These are phyloP conservation scores for Coniochaeta sp. DNA, from an alignment of 2,329 filamentous ascomycete genomes.

Conservation along the genomic window DNA sequence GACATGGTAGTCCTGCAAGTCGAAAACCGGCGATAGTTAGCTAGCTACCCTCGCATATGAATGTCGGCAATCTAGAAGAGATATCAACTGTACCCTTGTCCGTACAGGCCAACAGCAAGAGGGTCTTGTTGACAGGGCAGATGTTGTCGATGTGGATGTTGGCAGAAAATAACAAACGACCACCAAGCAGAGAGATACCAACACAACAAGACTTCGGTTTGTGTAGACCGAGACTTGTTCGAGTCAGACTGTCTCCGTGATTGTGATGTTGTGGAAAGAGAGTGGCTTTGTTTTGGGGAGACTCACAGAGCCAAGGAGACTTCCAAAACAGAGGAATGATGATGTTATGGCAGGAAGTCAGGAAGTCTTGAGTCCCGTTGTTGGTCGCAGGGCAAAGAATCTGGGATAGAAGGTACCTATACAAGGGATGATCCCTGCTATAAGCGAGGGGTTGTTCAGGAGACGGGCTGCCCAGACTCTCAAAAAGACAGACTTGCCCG, in stretches of 20 bases:
- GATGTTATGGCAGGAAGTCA: slow-evolving; percentile 12
- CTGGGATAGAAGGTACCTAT: slow-evolving; percentile 11
- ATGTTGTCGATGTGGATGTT: neutral
- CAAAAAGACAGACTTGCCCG: too few species aligned
- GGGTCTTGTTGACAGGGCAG: neutral
- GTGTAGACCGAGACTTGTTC: neutral
- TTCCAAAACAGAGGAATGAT: neutral
- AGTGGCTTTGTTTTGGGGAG: neutral
- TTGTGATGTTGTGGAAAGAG: neutral
- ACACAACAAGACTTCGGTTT: neutral
- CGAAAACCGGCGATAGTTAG: slow-evolving; percentile 13
- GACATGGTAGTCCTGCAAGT: slow-evolving; percentile 43
- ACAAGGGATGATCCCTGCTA: slow-evolving; percentile 10
- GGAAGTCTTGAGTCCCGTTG: too few species aligned
- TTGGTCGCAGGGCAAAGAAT: slow-evolving; percentile 7
- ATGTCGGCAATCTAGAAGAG: neutral
- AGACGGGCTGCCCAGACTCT: slow-evolving; percentile 13
- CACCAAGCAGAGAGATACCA: neutral
- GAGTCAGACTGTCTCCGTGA: neutral
- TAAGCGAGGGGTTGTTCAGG: slow-evolving; percentile 19
- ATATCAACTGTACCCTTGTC: slow-evolving; percentile 11
- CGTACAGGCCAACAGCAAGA: slow-evolving; percentile 1
- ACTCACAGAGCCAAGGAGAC: neutral
- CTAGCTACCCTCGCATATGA: neutral
- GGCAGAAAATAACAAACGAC: neutral